Conservation (phyloP, 768 basidiomycete species). For the Hericium erinaceus region DNA sequence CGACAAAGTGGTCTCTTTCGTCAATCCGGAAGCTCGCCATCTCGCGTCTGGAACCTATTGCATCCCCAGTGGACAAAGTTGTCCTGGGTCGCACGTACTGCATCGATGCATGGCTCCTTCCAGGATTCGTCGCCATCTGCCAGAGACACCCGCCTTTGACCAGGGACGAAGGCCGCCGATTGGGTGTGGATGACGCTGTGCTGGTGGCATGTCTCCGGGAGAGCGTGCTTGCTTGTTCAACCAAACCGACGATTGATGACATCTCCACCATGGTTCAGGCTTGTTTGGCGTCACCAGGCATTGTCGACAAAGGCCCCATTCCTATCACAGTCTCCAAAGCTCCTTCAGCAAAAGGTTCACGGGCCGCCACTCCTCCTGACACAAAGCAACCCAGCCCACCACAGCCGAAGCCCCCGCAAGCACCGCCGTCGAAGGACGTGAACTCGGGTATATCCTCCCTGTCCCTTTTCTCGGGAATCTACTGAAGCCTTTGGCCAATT, state of each 20-base stretch:
- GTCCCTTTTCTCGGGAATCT: no score
- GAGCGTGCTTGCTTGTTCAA: slow-evolving; percentile 6
- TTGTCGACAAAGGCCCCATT: neutral
- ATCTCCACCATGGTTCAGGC: neutral
- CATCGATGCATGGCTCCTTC: slow-evolving; percentile 8
- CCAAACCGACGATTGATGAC: neutral
- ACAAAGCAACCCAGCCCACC: no score
- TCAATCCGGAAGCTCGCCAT: slow-evolving; percentile 13
- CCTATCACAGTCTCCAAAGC: no score
- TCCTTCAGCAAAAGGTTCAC: no score
- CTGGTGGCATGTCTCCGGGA: slow-evolving; percentile 10
- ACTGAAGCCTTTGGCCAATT: no score
- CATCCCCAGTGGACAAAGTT: slow-evolving; percentile 14
- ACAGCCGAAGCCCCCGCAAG: no score
- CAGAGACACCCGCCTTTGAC: slow-evolving; percentile 7
- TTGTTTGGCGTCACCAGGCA: neutral
- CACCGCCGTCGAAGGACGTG: no score
- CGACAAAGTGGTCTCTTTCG: slow-evolving; percentile 13
- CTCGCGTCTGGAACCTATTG: slow-evolving; percentile 3
- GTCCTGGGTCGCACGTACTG: slow-evolving; percentile 8
- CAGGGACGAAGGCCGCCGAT: slow-evolving; percentile 6
- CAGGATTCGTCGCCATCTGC: slow-evolving; percentile 8
- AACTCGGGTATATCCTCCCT: no score
- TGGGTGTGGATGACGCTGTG: slow-evolving; percentile 9
- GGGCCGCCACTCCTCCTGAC: no score